Evolutionary conservation across 345 rosid genomes (phyloP).

Genomic region (Heritiera fomes): DNA sequence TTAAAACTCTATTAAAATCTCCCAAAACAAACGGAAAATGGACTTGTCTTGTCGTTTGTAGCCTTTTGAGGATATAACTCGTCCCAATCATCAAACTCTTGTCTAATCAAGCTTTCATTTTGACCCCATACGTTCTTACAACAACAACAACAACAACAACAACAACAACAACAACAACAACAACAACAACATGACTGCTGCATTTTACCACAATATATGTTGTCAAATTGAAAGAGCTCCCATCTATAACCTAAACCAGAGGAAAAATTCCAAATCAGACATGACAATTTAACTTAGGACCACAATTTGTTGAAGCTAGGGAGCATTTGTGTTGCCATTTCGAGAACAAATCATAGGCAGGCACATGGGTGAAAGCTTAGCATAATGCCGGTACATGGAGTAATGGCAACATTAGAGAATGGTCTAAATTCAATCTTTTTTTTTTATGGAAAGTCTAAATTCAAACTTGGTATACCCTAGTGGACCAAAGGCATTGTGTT

Average conservation of each 20-base stretch:
- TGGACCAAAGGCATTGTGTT: neutral
- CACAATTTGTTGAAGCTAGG: neutral
- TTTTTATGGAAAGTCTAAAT: no score
- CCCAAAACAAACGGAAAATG: neutral
- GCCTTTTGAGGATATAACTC: neutral
- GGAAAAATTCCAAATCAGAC: neutral
- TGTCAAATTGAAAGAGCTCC: neutral
- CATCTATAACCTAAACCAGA: slow-evolving; percentile 6
- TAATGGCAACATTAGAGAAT: neutral
- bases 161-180: neutral
- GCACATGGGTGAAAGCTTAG: neutral
- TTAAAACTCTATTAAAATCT: neutral
- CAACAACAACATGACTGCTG: neutral
- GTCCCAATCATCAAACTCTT: slow-evolving; percentile 8
- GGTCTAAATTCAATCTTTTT: neutral
- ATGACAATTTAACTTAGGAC: neutral
- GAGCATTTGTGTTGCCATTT: slow-evolving; percentile 12
- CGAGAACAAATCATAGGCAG: neutral
- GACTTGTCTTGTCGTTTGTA: neutral
- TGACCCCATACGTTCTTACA: neutral
- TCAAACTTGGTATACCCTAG: neutral
- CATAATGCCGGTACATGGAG: neutral
- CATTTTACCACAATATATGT: neutral
- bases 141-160: neutral
- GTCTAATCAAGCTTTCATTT: slow-evolving; percentile 11